These are phyloP conservation scores for Suhomyces guaymorum DNA, from an alignment of 1,139 yeast genomes.

Conservation along the genomic window DNA sequence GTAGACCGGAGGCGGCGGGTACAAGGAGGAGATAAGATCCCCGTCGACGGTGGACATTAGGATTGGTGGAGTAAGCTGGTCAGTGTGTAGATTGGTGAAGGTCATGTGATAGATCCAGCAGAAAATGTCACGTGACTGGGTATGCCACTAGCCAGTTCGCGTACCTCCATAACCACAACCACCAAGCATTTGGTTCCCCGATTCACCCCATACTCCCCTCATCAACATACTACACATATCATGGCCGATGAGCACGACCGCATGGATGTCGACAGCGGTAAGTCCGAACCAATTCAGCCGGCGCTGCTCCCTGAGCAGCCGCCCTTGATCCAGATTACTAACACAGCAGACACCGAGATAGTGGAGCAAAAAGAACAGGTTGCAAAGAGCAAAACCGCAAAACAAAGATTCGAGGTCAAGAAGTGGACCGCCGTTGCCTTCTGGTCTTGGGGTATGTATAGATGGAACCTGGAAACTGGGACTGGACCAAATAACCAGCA, in stretches of 20 bases:
- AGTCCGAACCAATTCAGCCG: slow-evolving; percentile 13
- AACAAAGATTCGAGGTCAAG: slow-evolving; percentile 49
- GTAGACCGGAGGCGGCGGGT: slow-evolving; percentile 86
- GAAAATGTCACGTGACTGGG: not conserved
- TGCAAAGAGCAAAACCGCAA: slow-evolving; percentile 20
- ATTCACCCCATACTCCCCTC: too few relatives aligned
- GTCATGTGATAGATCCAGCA: not conserved
- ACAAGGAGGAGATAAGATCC: slow-evolving; percentile 61
- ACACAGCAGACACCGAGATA: slow-evolving; percentile 14
- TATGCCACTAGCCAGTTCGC: too few relatives aligned
- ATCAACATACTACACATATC: slow-evolving; percentile 3
- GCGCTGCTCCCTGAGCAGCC: not conserved
- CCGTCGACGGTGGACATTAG: slow-evolving; percentile 23
- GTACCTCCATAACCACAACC: not conserved
- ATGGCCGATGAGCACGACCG: slow-evolving; percentile 26
- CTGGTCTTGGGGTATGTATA: slow-evolving; percentile 92
- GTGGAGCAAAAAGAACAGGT: slow-evolving; percentile 17
- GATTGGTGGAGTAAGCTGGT: too few relatives aligned
- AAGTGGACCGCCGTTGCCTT: slow-evolving; percentile 98
- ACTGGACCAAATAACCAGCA: too few relatives aligned
- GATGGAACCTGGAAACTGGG: too few relatives aligned
- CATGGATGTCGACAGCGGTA: slow-evolving; percentile 39
- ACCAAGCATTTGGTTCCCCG: not conserved
- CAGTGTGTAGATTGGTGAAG: too few relatives aligned
- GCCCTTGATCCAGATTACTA: slow-evolving; percentile 8